phyloP scores from a whole-genome alignment of 768 basidiomycete genomes.

The Fomitopsis pulvina region DNA sequence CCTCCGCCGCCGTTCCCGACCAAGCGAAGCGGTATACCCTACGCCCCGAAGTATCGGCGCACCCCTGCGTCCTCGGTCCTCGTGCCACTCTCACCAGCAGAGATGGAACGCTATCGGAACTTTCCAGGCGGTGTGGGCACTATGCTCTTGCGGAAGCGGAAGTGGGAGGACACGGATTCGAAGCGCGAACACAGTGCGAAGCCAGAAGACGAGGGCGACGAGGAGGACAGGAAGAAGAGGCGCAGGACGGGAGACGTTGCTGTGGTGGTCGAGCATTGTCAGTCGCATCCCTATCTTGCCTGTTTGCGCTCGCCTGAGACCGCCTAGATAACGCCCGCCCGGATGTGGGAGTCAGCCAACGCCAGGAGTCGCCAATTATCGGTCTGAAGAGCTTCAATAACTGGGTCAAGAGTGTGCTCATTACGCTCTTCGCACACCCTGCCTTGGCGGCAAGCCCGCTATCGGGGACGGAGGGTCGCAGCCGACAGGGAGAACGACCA shows the following conservation, averaged over 20 bases:
- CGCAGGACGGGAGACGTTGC: conserved; percentile 55
- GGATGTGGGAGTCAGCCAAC: conserved; percentile 81
- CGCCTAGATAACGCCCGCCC: conserved; percentile 83
- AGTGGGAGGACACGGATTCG: conserved; percentile 29
- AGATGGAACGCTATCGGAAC: conserved; percentile 52
- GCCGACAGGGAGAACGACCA: conserved; percentile 23
- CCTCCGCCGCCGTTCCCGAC: conserved; percentile 13
- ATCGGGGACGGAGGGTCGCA: conserved; percentile 15
- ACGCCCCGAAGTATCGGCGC: conserved; percentile 56
- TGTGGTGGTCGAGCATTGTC: conserved; percentile 74
- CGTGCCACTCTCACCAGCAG: conserved; percentile 54
- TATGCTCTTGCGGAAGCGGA: conserved; percentile 45
- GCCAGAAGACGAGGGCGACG: conserved; percentile 8
- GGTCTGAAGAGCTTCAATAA: conserved; percentile 98
- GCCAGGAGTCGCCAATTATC: conserved; percentile 88
- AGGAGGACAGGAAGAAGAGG: conserved; percentile 14
- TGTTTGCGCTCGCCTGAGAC: background rate
- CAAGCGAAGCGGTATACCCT: conserved; percentile 35
- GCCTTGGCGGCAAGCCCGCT: conserved; percentile 40
- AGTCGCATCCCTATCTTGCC: conserved; percentile 24
- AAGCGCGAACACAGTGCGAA: background rate
- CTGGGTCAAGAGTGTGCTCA: conserved; percentile 98
- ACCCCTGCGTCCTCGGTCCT: conserved; percentile 58
- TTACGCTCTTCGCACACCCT: conserved; percentile 81
- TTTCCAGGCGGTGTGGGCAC: conserved; percentile 50